These are phyloP conservation scores for Thermochaetoides thermophila DNA, from an alignment of 495 filamentous ascomycete genomes.

Conservation along the genomic window DNA sequence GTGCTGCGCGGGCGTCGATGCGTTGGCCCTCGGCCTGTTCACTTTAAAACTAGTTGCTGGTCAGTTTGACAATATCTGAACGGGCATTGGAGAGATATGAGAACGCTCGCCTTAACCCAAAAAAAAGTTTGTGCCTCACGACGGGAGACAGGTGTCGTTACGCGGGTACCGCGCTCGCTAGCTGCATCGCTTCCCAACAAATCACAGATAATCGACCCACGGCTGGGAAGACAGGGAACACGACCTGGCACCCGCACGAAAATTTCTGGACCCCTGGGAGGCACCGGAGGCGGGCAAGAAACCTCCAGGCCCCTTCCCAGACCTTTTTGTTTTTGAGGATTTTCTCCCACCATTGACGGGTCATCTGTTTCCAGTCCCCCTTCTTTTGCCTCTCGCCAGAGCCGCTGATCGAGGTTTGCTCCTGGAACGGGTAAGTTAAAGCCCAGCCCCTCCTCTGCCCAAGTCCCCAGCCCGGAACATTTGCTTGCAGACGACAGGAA, in stretches of 20 bases:
- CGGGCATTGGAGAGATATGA: too few relatives aligned
- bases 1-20: too few relatives aligned
- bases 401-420: conserved; percentile 6
- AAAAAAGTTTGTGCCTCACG: too few relatives aligned
- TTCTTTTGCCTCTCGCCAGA: background rate
- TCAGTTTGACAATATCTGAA: too few relatives aligned
- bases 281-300: conserved; percentile 1
- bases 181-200: conserved; percentile 13
- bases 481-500: too few relatives aligned
- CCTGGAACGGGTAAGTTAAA: conserved; percentile 4
- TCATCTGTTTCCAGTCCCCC: background rate
- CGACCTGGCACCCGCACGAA: conserved; percentile 7
- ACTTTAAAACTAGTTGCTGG: too few relatives aligned
- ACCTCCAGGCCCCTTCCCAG: background rate
- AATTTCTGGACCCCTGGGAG: conserved; percentile 9
- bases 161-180: too few relatives aligned
- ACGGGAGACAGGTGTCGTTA: too few relatives aligned
- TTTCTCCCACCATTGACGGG: background rate
- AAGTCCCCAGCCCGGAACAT: too few relatives aligned
- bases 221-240: too few relatives aligned
- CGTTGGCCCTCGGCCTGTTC: too few relatives aligned
- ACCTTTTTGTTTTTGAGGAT: background rate
- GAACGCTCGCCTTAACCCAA: too few relatives aligned
- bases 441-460: background rate
- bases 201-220: conserved; percentile 15